Evolutionary conservation across 225 moss, liverwort and hornwort species (phyloP).

Genomic region (Climacium dendroides): DNA sequence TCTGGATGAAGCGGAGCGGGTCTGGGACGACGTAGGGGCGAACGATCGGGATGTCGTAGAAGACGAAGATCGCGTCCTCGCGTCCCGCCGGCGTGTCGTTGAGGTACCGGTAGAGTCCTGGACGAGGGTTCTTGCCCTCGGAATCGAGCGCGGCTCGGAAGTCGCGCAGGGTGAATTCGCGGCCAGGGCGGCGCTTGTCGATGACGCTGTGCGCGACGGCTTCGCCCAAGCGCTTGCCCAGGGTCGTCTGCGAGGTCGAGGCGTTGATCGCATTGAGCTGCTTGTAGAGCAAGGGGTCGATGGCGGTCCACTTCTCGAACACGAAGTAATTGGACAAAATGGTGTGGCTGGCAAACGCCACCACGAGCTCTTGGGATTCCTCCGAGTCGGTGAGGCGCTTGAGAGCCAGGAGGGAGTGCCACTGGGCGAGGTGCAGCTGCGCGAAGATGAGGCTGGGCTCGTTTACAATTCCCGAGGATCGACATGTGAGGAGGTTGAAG

Average conservation of each 20-base stretch:
- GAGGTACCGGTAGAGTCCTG: neutral
- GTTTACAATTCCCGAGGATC: neutral
- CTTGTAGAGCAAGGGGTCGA: neutral
- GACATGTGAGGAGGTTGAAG: neutral
- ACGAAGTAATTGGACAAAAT: neutral
- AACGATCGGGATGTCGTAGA: neutral
- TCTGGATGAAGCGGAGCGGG: neutral
- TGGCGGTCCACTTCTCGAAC: neutral
- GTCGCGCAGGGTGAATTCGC: neutral
- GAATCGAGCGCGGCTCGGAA: neutral
- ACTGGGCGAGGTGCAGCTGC: neutral
- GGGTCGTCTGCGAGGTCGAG: neutral
- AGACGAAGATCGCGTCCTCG: neutral
- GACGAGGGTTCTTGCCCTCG: neutral
- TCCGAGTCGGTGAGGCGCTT: neutral
- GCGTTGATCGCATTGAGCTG: neutral
- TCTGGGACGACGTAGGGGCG: neutral
- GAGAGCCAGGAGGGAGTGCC: constrained; percentile 10
- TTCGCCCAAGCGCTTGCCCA: neutral
- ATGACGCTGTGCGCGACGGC: neutral
- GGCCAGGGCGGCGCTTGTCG: neutral
- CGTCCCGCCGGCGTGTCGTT: neutral
- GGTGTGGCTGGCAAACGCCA: neutral
- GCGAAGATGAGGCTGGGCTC: neutral
- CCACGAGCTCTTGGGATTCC: neutral